Conservation (phyloP, 2,329 filamentous ascomycete species). For the Xylaria sp. region DNA sequence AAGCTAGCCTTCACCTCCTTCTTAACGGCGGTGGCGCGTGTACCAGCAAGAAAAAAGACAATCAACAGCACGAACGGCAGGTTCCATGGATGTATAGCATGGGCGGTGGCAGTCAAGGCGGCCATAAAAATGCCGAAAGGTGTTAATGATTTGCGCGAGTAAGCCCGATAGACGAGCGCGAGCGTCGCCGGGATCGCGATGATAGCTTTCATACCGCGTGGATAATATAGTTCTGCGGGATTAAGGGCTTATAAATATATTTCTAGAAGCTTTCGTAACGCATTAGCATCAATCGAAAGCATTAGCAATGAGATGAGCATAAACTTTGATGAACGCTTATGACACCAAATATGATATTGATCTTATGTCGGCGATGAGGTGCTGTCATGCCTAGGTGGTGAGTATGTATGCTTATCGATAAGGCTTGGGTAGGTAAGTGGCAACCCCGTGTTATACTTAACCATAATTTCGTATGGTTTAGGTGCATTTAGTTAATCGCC, state of each 20-base stretch:
- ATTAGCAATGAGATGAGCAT: background rate
- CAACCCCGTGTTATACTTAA: background rate
- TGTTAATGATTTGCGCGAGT: slow-evolving; percentile 80
- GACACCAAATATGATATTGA: background rate
- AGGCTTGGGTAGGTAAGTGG: background rate
- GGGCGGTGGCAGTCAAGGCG: slow-evolving; percentile 76
- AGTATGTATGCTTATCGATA: slow-evolving; percentile 10
- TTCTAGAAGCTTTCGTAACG: background rate
- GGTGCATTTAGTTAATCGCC: background rate
- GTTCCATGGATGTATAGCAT: slow-evolving; percentile 93
- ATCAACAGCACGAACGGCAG: slow-evolving; percentile 86
- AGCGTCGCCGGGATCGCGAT: slow-evolving; percentile 68
- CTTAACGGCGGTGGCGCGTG: slow-evolving; percentile 87
- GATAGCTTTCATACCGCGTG: slow-evolving; percentile 63
- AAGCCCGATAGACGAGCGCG: slow-evolving; percentile 73
- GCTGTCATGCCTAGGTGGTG: too few species aligned
- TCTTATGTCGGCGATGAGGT: background rate
- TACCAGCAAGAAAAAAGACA: slow-evolving; percentile 89
- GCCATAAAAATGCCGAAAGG: slow-evolving; percentile 78
- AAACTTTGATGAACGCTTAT: background rate
- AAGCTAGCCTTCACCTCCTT: slow-evolving; percentile 84
- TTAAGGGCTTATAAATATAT: background rate
- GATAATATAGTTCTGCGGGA: background rate
- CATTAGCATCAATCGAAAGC: background rate
- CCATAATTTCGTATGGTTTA: background rate